phyloP scores from a whole-genome alignment of 352 stramenopile genomes.

The Pythium sp. region DNA sequence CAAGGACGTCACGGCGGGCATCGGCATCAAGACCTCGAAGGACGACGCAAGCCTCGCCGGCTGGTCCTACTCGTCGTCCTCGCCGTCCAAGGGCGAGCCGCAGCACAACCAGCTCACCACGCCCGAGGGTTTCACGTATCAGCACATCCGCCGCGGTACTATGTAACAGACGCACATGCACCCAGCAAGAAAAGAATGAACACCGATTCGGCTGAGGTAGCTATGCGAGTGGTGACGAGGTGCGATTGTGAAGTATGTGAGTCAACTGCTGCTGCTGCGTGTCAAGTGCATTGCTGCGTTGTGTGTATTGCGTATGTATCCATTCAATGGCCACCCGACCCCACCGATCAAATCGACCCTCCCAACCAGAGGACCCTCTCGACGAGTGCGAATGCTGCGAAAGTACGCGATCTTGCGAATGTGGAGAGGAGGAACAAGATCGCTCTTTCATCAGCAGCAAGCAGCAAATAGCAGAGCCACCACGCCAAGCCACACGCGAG shows the following conservation, averaged over 20 bases:
- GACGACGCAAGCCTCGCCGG: conserved; percentile 60
- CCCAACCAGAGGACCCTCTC: background rate
- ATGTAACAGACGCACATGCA: conserved; percentile 38
- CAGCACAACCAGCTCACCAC: conserved; percentile 34
- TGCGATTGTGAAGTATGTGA: background rate
- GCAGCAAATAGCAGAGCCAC: background rate
- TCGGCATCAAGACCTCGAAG: conserved; percentile 38
- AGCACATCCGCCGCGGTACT: conserved; percentile 71
- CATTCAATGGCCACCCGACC: background rate
- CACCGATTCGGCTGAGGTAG: background rate
- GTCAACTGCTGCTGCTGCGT: background rate
- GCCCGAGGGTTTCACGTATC: conserved; percentile 53
- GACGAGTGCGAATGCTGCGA: background rate
- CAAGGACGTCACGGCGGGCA: conserved; percentile 20
- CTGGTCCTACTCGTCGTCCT: conserved; percentile 31
- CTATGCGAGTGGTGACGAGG: background rate
- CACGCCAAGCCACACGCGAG: background rate
- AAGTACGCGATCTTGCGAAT: background rate
- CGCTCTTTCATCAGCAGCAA: background rate
- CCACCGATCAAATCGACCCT: background rate
- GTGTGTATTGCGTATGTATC: background rate
- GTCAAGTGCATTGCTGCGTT: background rate
- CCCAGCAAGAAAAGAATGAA: background rate
- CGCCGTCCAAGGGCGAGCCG: conserved; percentile 12
- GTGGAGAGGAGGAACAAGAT: background rate